Percentiles rank a stretch among this genome's conserved stretches.
These are phyloP conservation scores for Amaranthus hypochondriacus DNA, from an alignment of 148 eudicot genomes.

Conservation along the genomic window DNA sequence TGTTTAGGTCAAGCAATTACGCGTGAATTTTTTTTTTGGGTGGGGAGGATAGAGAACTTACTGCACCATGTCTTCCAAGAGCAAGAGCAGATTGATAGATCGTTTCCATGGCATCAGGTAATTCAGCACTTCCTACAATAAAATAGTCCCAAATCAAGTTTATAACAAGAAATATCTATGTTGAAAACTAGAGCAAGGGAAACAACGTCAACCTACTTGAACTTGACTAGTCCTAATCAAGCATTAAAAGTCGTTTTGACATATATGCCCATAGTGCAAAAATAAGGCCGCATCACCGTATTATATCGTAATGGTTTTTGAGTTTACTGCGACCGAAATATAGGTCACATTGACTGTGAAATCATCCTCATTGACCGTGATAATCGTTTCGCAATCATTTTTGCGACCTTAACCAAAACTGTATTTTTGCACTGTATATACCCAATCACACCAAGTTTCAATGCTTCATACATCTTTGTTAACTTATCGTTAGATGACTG, in stretches of 20 bases:
- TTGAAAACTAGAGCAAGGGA: neutral
- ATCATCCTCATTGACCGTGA: too few species aligned
- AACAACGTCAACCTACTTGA: neutral
- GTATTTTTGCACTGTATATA: too few species aligned
- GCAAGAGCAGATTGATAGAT: slow-evolving; percentile 88
- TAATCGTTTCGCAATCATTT: neutral
- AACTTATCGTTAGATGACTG: neutral
- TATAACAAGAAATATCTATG: neutral
- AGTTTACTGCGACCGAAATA: too few species aligned
- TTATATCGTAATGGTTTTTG: too few species aligned
- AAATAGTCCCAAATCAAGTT: slow-evolving; percentile 1
- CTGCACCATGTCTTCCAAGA: slow-evolving; percentile 75
- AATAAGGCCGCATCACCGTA: too few species aligned
- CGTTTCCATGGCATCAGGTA: slow-evolving; percentile 98
- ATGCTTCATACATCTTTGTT: neutral
- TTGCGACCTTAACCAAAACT: neutral
- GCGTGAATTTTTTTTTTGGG: too few species aligned
- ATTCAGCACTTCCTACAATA: slow-evolving; percentile 62
- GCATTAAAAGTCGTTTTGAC: neutral
- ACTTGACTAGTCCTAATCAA: neutral
- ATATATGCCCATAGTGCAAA: too few species aligned
- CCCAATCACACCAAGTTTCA: too few species aligned
- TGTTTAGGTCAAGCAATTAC: neutral
- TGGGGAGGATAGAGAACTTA: slow-evolving; percentile 36
- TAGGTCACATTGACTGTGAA: too few species aligned